Conservation (phyloP, 2,329 filamentous ascomycete genomes). For the Aspergillus udagawae region DNA sequence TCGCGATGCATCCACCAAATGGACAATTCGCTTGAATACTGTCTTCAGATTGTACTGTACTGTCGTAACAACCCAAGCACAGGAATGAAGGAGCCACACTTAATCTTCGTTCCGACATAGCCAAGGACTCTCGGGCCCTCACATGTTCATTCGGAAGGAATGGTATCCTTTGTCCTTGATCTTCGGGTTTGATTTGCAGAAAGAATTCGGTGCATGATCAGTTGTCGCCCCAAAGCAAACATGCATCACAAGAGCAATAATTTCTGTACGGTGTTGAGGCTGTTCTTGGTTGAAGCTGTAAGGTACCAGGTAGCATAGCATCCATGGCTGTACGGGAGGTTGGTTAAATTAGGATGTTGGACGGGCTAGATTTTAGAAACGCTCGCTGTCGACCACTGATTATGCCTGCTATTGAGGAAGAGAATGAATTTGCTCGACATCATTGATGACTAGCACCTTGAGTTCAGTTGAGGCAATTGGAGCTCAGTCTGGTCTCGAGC, state of each 20-base stretch:
- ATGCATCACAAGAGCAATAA: neutral
- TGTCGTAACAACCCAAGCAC: neutral
- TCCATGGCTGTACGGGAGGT: neutral
- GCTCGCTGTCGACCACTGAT: too few relatives aligned
- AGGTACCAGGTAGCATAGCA: neutral
- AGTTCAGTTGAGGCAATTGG: too few relatives aligned
- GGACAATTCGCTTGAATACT: too few relatives aligned
- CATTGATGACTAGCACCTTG: too few relatives aligned
- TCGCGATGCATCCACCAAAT: neutral
- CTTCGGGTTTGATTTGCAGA: neutral
- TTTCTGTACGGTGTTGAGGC: neutral
- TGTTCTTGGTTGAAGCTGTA: neutral
- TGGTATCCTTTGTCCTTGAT: neutral
- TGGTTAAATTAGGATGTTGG: neutral
- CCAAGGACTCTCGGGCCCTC: neutral
- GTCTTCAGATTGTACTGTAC: too few relatives aligned
- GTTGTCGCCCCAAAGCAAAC: neutral
- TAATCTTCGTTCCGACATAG: neutral
- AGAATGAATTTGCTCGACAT: too few relatives aligned
- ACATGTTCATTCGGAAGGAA: neutral
- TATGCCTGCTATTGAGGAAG: too few relatives aligned
- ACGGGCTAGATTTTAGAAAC: neutral
- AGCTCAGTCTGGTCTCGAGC: too few relatives aligned
- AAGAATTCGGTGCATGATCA: neutral
- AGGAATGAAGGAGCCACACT: neutral